These are phyloP conservation scores for Entelexis paramagnoliae DNA, from an alignment of 1,139 yeast species.

Conservation along the genomic window DNA sequence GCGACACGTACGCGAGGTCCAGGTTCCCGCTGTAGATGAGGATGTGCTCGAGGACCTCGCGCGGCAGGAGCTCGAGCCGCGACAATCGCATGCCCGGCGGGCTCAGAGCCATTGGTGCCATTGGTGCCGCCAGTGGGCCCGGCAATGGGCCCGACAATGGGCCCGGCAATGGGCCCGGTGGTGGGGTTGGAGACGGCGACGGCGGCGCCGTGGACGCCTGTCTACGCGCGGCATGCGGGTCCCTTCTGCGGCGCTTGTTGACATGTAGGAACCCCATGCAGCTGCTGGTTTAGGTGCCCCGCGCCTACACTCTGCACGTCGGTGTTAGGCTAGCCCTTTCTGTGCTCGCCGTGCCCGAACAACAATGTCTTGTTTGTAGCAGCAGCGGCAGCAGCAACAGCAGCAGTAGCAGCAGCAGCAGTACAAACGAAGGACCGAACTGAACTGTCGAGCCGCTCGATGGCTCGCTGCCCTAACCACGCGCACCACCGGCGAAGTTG, in stretches of 20 bases:
- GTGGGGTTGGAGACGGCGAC: background rate
- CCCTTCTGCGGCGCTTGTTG: constrained; percentile 10
- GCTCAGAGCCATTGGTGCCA: background rate
- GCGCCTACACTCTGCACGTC: too few species aligned
- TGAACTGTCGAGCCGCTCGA: background rate
- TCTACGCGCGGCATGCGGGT: background rate
- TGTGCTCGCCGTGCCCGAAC: too few species aligned
- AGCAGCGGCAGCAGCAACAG: too few species aligned
- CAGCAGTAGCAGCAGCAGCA: too few species aligned
- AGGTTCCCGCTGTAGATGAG: constrained; percentile 21
- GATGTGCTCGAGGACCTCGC: constrained; percentile 21
- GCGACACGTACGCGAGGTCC: constrained; percentile 18
- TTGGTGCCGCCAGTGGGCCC: too few species aligned
- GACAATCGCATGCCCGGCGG: background rate
- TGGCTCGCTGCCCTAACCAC: background rate
- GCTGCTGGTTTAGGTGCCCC: too few species aligned
- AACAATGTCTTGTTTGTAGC: too few species aligned
- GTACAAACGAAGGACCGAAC: too few species aligned
- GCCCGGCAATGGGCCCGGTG: too few species aligned
- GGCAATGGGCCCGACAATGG: too few species aligned
- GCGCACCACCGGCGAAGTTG: background rate
- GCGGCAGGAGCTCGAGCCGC: constrained; percentile 19
- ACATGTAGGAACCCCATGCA: constrained; percentile 21
- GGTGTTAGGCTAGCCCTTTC: too few species aligned
- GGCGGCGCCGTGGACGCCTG: constrained; percentile 1